phyloP scores from a whole-genome alignment of 768 basidiomycete genomes.

The Rickenella mellea region DNA sequence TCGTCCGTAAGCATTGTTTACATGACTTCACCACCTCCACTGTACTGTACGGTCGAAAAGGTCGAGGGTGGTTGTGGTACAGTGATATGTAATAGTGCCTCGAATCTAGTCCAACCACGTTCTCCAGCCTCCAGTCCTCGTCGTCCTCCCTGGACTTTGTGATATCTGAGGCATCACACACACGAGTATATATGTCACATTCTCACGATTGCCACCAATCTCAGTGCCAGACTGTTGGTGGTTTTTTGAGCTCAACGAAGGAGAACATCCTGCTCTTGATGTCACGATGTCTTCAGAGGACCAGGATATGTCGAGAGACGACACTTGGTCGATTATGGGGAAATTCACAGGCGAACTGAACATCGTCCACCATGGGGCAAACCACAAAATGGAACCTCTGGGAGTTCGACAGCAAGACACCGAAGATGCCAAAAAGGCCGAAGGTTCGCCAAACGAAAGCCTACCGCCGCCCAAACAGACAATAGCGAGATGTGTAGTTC shows the following conservation, averaged over 20 bases:
- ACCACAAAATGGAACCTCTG: slow-evolving; percentile 75
- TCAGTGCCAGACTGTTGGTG: slow-evolving; percentile 82
- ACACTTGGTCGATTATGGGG: slow-evolving; percentile 78
- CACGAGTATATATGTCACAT: too few species aligned
- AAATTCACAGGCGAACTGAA: slow-evolving; percentile 83
- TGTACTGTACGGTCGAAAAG: slow-evolving; percentile 18
- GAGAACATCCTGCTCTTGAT: slow-evolving; percentile 75
- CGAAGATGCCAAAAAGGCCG: slow-evolving; percentile 64
- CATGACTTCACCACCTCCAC: not conserved
- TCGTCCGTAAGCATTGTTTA: slow-evolving; percentile 51
- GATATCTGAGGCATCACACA: slow-evolving; percentile 79
- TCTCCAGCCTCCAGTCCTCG: not conserved
- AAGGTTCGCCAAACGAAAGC: slow-evolving; percentile 68
- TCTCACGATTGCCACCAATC: slow-evolving; percentile 52
- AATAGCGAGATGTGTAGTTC: slow-evolving; percentile 68
- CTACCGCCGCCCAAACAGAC: slow-evolving; percentile 70
- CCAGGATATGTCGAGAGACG: slow-evolving; percentile 84
- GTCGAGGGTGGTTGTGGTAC: too few species aligned
- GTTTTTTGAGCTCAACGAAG: slow-evolving; percentile 70
- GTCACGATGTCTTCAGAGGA: slow-evolving; percentile 74
- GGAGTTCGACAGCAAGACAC: slow-evolving; percentile 62
- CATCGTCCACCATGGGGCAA: slow-evolving; percentile 71
- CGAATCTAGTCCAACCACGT: slow-evolving; percentile 35
- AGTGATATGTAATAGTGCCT: slow-evolving; percentile 13
- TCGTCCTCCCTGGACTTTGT: slow-evolving; percentile 66